Conservation (phyloP, 495 filamentous ascomycete species). For the Aspergillus olivimuriae region DNA sequence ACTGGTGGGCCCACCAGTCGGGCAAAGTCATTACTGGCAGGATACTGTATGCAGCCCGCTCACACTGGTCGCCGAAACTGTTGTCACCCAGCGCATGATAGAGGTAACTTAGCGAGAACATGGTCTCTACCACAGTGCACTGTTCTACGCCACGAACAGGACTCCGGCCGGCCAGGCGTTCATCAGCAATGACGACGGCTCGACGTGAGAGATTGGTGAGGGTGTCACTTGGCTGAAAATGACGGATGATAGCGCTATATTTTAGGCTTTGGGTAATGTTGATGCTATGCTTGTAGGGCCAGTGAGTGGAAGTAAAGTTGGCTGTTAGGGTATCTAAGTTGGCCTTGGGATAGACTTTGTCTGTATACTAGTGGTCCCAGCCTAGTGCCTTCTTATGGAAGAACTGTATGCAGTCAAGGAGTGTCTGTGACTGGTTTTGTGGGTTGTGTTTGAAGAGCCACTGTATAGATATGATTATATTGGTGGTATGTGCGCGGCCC, state of each 20-base stretch:
- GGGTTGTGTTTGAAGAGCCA: constrained; percentile 1
- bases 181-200: constrained; percentile 38
- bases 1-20: too few species aligned
- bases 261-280: constrained; percentile 28
- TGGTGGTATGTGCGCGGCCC: not conserved
- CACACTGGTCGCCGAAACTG: constrained; percentile 50
- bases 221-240: constrained; percentile 27
- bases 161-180: constrained; percentile 24
- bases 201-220: constrained; percentile 24
- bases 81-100: constrained; percentile 39
- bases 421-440: not conserved
- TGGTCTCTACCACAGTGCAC: constrained; percentile 37
- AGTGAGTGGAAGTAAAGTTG: constrained; percentile 13
- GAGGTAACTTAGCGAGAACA: constrained; percentile 34
- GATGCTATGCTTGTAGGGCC: constrained; percentile 16
- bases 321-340: constrained; percentile 28
- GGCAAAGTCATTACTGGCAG: constrained; percentile 49
- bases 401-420: constrained; percentile 2
- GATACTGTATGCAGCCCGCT: constrained; percentile 54
- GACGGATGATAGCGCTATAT: constrained; percentile 13
- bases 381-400: not conserved
- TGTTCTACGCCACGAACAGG: constrained; percentile 35
- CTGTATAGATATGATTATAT: constrained; percentile 1
- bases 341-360: not conserved
- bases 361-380: not conserved